Percentiles rank a stretch among this genome's conserved stretches.
These are phyloP conservation scores for Trametes gibbosa DNA, from an alignment of 768 basidiomycete genomes.

Conservation along the genomic window DNA sequence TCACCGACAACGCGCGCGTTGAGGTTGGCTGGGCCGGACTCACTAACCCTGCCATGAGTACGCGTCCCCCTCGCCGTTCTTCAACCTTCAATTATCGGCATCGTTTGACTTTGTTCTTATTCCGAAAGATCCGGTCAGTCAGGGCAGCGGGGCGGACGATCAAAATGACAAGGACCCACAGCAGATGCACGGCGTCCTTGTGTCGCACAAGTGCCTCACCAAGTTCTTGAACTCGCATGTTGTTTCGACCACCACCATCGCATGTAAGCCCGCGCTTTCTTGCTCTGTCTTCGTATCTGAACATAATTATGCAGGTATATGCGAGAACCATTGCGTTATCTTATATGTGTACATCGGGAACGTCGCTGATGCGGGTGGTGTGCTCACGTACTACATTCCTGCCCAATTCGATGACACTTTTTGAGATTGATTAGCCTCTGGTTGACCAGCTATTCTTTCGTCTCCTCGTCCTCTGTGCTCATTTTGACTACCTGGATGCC, in stretches of 20 bases:
- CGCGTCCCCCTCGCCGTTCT: neutral
- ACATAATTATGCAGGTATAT: constrained; percentile 54
- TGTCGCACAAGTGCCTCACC: constrained; percentile 72
- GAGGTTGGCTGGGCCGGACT: constrained; percentile 81
- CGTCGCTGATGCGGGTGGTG: constrained; percentile 73
- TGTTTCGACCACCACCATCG: constrained; percentile 81
- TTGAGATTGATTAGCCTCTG: neutral
- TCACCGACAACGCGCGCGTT: constrained; percentile 71
- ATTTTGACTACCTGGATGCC: neutral
- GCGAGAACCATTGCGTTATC: constrained; percentile 79
- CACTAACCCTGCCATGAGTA: constrained; percentile 57
- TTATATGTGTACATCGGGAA: constrained; percentile 89
- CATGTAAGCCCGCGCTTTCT: constrained; percentile 49
- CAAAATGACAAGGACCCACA: constrained; percentile 47
- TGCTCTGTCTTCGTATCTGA: neutral
- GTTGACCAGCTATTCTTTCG: too few species aligned
- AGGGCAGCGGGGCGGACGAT: constrained; percentile 28
- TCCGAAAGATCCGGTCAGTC: constrained; percentile 25
- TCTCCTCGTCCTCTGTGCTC: too few species aligned
- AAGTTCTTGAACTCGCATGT: constrained; percentile 81
- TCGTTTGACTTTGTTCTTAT: neutral
- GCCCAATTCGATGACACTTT: constrained; percentile 60
- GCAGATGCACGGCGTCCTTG: constrained; percentile 59
- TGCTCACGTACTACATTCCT: constrained; percentile 87
- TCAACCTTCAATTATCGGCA: neutral